phyloP scores from a whole-genome alignment of 805 yeast genomes.

The Scheffersomyces stipitis region DNA sequence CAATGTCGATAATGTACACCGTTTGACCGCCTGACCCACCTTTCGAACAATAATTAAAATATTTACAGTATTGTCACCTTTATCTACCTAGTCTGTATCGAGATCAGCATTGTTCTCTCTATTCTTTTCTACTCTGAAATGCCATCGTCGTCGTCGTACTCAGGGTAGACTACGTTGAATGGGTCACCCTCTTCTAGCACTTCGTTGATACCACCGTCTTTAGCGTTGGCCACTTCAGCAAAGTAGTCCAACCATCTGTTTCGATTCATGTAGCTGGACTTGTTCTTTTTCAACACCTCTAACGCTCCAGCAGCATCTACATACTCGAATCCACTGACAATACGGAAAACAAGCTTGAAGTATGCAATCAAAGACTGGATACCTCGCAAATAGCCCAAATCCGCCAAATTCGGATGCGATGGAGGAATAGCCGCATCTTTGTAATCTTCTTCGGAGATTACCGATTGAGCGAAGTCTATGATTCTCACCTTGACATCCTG shows the following conservation, averaged over 20 bases:
- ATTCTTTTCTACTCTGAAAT: conserved; percentile 18
- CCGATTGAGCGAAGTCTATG: conserved; percentile 95
- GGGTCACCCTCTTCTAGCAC: conserved; percentile 14
- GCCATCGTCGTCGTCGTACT: conserved; percentile 20
- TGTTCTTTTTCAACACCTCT: conserved; percentile 10
- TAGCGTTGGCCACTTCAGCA: conserved; percentile 21
- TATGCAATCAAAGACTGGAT: conserved; percentile 68
- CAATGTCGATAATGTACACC: too few species aligned
- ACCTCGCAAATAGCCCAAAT: conserved; percentile 85
- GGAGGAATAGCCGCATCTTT: conserved; percentile 65
- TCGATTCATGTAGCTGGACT: conserved; percentile 10
- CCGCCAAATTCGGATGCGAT: conserved; percentile 58
- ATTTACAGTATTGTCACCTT: too few species aligned
- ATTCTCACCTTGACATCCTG: conserved; percentile 54
- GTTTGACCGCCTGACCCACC: too few species aligned
- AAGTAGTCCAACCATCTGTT: conserved; percentile 36
- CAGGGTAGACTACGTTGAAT: conserved; percentile 20
- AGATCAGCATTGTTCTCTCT: neutral
- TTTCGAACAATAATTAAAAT: too few species aligned
- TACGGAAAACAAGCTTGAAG: conserved; percentile 57
- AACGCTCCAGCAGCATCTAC: conserved; percentile 17
- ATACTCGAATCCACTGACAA: conserved; percentile 47
- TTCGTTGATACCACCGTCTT: conserved; percentile 6
- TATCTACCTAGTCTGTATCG: too few species aligned
- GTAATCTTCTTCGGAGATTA: conserved; percentile 58